phyloP scores from a whole-genome alignment of 257 asterid species.

The Craterostigma plantagineum region DNA sequence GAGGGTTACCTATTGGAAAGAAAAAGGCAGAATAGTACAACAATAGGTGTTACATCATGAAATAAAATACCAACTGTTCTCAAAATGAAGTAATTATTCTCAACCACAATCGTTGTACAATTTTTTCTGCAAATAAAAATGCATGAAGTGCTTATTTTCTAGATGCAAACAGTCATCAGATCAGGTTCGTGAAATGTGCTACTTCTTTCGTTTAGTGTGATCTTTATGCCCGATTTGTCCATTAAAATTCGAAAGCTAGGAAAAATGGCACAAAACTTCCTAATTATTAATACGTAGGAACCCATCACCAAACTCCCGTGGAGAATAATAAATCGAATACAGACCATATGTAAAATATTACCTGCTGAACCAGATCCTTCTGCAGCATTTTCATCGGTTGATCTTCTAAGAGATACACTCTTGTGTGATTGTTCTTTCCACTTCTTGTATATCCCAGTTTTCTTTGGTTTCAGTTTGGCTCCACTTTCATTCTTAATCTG shows the following conservation, averaged over 20 bases:
- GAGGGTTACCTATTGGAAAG: constrained; percentile 24
- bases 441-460: constrained; percentile 66
- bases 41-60: background rate
- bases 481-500: constrained; percentile 91
- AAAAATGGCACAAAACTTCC: too few relatives aligned
- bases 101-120: background rate
- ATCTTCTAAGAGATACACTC: constrained; percentile 38
- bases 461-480: constrained; percentile 40
- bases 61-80: background rate
- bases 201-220: too few relatives aligned
- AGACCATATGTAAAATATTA: constrained; percentile 7
- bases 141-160: too few relatives aligned
- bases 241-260: too few relatives aligned
- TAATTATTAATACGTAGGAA: too few relatives aligned
- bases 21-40: too few relatives aligned
- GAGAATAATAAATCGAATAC: too few relatives aligned
- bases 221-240: too few relatives aligned
- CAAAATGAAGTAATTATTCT: background rate
- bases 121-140: background rate
- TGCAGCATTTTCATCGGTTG: constrained; percentile 19
- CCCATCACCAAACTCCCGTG: too few relatives aligned
- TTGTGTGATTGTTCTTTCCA: constrained; percentile 69
- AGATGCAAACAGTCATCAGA: too few relatives aligned
- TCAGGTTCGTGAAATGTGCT: too few relatives aligned
- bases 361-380: constrained; percentile 47